Evolutionary conservation across 768 basidiomycete genomes (phyloP), one percentile per base, ranked within the genome.

Genomic region (Calocybe gangraenosa): DNA sequence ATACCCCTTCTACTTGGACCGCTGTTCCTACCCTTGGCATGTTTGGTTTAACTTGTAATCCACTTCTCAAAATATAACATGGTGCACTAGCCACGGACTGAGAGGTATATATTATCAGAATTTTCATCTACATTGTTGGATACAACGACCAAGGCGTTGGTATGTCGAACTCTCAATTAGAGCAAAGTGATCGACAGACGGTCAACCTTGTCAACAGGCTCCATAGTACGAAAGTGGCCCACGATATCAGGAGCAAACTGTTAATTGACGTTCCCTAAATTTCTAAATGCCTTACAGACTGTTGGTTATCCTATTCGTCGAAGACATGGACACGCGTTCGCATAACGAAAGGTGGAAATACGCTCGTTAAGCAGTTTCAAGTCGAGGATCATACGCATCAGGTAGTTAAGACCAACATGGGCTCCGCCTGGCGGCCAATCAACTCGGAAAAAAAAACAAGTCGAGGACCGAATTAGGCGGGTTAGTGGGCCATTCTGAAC

Each of bases 401-500:
- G n/a, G n/a, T n/a, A n/a, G n/a, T n/a, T n/a, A n/a, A n/a, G n/a
- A n/a, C n/a, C n/a, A n/a, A n/a, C n/a, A n/a, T n/a, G n/a, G n/a
- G n/a, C n/a, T n/a, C n/a, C n/a, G n/a, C n/a, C n/a, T n/a, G n/a
- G n/a, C n/a, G 81, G 81, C 0, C 52, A 53, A 0, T 52, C 66
- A 0, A 83, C 87, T 25, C 65, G 58, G 28, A 65, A 75, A 42
- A 80, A 79, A 49, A 49, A 54, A 0, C 55, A 71, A 0, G 84
- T 87, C 1, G 82, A 87, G 47, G 82, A 83, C 3, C 71, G 82
- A 3, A 81, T 87, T 39, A 68, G 79, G 11, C 70, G 80, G 0
- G 85, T 84, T 0, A 85, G 51, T 63, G 66, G 1, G 84, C 84
- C 1, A 79, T 87, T 20, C 66, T 87, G 4, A 84, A 83, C 43